A percentile compares a stretch with the other conserved stretches of the same genome.
phyloP scores from a whole-genome alignment of 1,284 basidiomycete genomes.

The Phellinidium pouzarii region DNA sequence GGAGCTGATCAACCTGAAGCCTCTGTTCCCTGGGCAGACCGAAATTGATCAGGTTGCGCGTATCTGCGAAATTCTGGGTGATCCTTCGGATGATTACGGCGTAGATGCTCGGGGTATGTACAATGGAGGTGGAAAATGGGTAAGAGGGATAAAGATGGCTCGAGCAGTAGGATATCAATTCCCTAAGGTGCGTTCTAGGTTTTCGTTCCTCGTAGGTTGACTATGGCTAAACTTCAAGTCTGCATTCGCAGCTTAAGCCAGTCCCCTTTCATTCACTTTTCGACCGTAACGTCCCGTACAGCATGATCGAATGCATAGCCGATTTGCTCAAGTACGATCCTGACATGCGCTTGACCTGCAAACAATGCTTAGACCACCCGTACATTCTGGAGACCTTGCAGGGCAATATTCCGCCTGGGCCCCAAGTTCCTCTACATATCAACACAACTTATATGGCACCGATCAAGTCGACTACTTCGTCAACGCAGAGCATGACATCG shows the following conservation, averaged over 20 bases:
- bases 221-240: constrained; percentile 16
- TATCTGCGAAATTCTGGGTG: constrained; percentile 90
- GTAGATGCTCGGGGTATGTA: constrained; percentile 61
- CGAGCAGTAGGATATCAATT: constrained; percentile 84
- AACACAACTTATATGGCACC: constrained; percentile 24
- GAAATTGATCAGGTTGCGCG: constrained; percentile 91
- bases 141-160: constrained; percentile 80
- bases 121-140: constrained; percentile 87
- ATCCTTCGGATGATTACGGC: constrained; percentile 83
- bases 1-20: constrained; percentile 91
- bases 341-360: constrained; percentile 74
- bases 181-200: constrained; percentile 59
- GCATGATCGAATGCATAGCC: constrained; percentile 86
- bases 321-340: constrained; percentile 94
- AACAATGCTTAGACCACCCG: constrained; percentile 80
- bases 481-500: constrained; percentile 36
- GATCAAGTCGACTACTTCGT: constrained; percentile 7
- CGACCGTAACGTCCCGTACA: constrained; percentile 69
- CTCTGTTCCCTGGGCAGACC: constrained; percentile 95
- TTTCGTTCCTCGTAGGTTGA: constrained; percentile 11
- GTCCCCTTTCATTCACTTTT: constrained; percentile 75
- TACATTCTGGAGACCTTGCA: constrained; percentile 77
- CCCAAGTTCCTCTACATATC: constrained; percentile 35
- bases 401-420: constrained; percentile 61
- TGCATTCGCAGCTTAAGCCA: constrained; percentile 56